Conservation (phyloP, 169 alveolate species). For the Plasmodium gallinaceum region DNA sequence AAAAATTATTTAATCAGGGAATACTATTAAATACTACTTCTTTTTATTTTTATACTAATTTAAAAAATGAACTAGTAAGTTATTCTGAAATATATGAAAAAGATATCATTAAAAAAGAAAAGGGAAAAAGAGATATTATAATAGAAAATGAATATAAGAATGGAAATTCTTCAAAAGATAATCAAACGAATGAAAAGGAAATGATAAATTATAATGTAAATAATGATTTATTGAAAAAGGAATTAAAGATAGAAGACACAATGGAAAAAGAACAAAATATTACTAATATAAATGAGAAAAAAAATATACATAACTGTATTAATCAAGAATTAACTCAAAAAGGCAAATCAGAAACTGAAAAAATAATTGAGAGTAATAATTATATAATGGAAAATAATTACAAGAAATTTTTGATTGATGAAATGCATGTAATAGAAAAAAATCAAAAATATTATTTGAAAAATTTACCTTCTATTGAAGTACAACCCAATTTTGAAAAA, state of each 20-base stretch:
- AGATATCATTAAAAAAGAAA: background rate
- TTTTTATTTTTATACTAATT: constrained; percentile 58
- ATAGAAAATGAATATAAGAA: background rate
- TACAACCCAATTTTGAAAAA: constrained; percentile 83
- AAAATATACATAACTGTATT: background rate
- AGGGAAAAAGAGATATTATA: background rate
- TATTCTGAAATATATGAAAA: background rate
- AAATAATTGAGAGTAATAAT: background rate
- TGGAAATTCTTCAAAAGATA: background rate
- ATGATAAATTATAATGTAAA: background rate
- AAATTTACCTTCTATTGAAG: constrained; percentile 45
- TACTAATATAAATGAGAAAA: background rate
- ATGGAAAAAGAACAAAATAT: background rate
- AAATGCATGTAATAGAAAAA: constrained; percentile 44
- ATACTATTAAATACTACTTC: constrained; percentile 84
- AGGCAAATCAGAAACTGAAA: background rate
- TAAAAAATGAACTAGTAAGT: constrained; percentile 25
- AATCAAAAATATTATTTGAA: constrained; percentile 61
- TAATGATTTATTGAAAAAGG: background rate
- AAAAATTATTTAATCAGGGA: constrained; percentile 90
- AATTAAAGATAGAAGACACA: background rate
- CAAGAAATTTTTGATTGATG: constrained; percentile 78
- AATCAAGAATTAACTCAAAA: background rate
- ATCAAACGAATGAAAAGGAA: background rate
- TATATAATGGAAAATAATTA: constrained; percentile 4